phyloP scores from a whole-genome alignment of 352 stramenopile species.

The Thraustochytrium sp. region DNA sequence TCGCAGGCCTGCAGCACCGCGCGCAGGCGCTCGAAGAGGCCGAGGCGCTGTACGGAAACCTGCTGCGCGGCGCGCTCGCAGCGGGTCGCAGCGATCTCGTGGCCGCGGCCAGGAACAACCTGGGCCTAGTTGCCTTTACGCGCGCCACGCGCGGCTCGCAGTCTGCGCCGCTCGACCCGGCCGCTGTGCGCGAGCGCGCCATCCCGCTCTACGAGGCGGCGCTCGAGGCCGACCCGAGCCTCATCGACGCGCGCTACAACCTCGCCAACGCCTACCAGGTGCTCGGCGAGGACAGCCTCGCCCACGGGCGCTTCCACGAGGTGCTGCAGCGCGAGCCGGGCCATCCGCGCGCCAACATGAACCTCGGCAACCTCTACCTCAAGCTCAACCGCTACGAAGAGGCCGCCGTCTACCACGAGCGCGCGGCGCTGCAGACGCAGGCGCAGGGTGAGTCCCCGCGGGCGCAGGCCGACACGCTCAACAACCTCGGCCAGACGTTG shows the following conservation, averaged over 20 bases:
- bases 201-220: conserved; percentile 65
- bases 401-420: conserved; percentile 54
- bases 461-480: conserved; percentile 59
- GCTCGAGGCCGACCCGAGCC: conserved; percentile 83
- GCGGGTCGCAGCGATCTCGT: neutral
- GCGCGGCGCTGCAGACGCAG: conserved; percentile 52
- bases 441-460: conserved; percentile 51
- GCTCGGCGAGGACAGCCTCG: conserved; percentile 82
- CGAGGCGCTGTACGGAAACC: neutral
- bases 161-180: neutral
- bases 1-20: neutral
- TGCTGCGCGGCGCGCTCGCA: neutral
- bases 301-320: conserved; percentile 85
- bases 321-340: conserved; percentile 81
- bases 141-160: neutral
- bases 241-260: conserved; percentile 87
- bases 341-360: conserved; percentile 84
- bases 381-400: conserved; percentile 46
- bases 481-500: conserved; percentile 65
- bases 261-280: conserved; percentile 84
- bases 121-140: conserved; percentile 61
- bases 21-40: neutral
- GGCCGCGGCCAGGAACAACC: conserved; percentile 66
- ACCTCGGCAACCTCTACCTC: conserved; percentile 63
- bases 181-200: neutral